Conservation (phyloP, 2,329 filamentous ascomycete genomes). For the Pseudogymnoascus sp. region DNA sequence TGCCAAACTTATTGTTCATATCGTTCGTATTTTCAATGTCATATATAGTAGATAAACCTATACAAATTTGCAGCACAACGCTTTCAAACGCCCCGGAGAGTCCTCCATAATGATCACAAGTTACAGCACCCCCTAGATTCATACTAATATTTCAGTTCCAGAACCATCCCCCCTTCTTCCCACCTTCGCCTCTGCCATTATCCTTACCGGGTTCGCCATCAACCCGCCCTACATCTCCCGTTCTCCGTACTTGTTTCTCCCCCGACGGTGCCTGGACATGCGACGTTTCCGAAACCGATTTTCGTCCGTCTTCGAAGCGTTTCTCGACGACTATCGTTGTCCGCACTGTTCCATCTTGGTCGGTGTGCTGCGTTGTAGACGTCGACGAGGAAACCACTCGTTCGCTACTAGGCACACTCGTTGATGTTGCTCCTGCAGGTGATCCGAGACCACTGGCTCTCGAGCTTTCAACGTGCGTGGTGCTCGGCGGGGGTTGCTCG, state of each 20-base stretch:
- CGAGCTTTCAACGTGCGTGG: not conserved
- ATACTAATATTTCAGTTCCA: conserved; percentile 19
- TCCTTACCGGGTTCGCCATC: not conserved
- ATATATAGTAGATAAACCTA: not conserved
- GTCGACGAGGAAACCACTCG: conserved; percentile 22
- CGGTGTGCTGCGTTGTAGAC: conserved; percentile 17
- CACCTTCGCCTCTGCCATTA: conserved; percentile 8
- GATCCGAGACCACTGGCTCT: not conserved
- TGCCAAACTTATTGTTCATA: not conserved
- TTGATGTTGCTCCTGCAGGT: not conserved
- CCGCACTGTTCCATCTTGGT: conserved; percentile 23
- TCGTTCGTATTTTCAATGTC: not conserved
- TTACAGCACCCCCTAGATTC: not conserved
- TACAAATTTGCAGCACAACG: not conserved
- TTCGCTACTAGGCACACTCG: conserved; percentile 9
- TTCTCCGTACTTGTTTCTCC: not conserved
- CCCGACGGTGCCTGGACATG: conserved; percentile 15
- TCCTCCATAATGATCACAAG: not conserved
- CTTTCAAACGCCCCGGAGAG: not conserved
- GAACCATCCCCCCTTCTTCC: conserved; percentile 22
- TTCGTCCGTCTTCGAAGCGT: conserved; percentile 22
- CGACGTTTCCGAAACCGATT: conserved; percentile 19
- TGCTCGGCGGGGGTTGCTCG: not conserved
- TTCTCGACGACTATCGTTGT: conserved; percentile 23
- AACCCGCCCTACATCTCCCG: not conserved